Evolutionary conservation across 2,329 filamentous ascomycete species (phyloP), one percentile per base, ranked within the genome.

Genomic region (Fonsecaea pedrosoi): DNA sequence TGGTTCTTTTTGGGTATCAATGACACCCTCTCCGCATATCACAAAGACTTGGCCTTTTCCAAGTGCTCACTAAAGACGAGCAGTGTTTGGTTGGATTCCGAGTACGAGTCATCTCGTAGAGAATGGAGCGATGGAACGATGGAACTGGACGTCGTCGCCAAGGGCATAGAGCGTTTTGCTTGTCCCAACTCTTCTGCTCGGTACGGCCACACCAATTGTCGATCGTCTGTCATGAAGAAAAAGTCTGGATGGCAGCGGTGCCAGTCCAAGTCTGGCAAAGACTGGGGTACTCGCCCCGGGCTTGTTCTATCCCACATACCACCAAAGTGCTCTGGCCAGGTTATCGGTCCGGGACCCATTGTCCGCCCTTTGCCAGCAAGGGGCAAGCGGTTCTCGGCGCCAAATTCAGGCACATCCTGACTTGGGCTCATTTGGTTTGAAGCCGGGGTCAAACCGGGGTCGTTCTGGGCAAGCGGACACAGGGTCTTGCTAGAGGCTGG

Each of bases 31-130:
- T 48, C 60, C 25, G 15, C 53, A 62, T 15, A 18, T 1, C 21
- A 13, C 60, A 48, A 15, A n/a, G 25, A 10, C 60, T 50, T 62
- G 48, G 35, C 50, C 42, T 48, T 8, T 8, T 21, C 15, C 30
- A 32, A 32, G 37, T 40, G 37, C 10, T 5, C 42, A 13, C 42
- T 9, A 21, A n/a, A 9, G 21, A 48, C 21, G 18, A 48, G 42
- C 42, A 48, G 18, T 4, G 25, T 25, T 21, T 50, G 45, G 45
- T 30, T 50, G 45, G 45, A 21, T 50, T 50, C 5, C 2, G 45
- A 50, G 45, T 9, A 50, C 10, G 45, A 50, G 21, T 50, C 45
- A 18, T 13, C 45, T 50, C 7, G 18, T 21, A 25, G 2, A 12
- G 18, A 50, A 50, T 30, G 8, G 45, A 50, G 4, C 6, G 12